These are phyloP conservation scores for Pseudomonodictys pantanalensis DNA, from an alignment of 495 filamentous ascomycete species.

Conservation along the genomic window DNA sequence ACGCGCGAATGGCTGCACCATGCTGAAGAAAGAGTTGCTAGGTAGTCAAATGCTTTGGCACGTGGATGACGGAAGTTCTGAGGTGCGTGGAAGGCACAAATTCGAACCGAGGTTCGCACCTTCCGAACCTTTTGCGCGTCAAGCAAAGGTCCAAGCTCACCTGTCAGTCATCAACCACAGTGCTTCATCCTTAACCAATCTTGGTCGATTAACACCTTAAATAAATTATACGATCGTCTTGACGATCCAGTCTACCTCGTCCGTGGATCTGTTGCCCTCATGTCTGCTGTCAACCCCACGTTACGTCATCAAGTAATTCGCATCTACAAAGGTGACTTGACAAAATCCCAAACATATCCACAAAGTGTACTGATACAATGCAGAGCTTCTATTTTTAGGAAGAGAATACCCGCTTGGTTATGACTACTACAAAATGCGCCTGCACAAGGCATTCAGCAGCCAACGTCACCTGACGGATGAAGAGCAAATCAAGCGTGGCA, in stretches of 20 bases:
- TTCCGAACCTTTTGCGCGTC: no score
- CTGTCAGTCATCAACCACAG: no score
- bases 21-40: not conserved
- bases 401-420: constrained; percentile 86
- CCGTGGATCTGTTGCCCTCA: constrained; percentile 42
- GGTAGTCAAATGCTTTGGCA: no score
- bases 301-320: constrained; percentile 78
- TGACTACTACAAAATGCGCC: constrained; percentile 71
- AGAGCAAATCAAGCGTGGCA: constrained; percentile 68
- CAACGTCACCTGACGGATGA: constrained; percentile 69
- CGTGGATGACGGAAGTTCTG: no score
- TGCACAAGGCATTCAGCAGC: constrained; percentile 80
- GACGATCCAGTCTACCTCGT: no score
- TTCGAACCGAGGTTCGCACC: no score
- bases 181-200: no score
- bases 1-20: not conserved
- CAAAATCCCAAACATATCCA: constrained; percentile 1
- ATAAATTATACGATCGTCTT: no score
- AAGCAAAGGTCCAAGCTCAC: no score
- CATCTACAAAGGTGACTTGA: constrained; percentile 75
- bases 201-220: no score
- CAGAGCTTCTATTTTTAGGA: constrained; percentile 82
- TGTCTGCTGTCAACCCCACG: constrained; percentile 34
- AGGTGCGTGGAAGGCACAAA: no score
- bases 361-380: constrained; percentile 10